Evolutionary conservation across 2,329 filamentous ascomycete genomes (phyloP).

Genomic region (Fusarium sp.): DNA sequence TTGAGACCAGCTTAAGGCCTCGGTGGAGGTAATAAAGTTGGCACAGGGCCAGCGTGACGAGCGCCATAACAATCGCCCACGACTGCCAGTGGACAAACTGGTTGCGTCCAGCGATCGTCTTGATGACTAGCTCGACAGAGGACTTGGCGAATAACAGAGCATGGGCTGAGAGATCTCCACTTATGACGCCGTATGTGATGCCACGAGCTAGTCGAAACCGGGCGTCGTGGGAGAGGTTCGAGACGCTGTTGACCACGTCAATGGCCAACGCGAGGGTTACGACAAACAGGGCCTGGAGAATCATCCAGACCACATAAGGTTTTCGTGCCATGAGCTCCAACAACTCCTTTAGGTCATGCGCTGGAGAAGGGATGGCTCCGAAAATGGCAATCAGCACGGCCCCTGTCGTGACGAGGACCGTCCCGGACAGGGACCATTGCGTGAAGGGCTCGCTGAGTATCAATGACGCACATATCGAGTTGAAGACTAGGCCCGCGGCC

Average conservation of each 20-base stretch:
- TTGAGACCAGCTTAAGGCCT: constrained; percentile 92
- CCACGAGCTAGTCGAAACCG: constrained; percentile 79
- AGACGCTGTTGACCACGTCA: constrained; percentile 62
- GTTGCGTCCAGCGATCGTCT: constrained; percentile 84
- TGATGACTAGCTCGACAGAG: constrained; percentile 90
- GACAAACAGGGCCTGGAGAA: constrained; percentile 76
- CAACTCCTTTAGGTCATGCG: constrained; percentile 84
- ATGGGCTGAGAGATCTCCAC: constrained; percentile 92
- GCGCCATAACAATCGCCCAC: constrained; percentile 85
- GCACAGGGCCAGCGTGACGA: constrained; percentile 81
- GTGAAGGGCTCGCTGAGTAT: constrained; percentile 95
- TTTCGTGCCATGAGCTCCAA: constrained; percentile 74
- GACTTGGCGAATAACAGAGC: constrained; percentile 94
- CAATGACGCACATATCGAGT: constrained; percentile 94
- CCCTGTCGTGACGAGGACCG: constrained; percentile 82
- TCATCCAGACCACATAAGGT: constrained; percentile 89
- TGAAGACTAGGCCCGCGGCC: constrained; percentile 96
- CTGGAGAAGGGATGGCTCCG: constrained; percentile 90
- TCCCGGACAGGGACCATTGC: constrained; percentile 88
- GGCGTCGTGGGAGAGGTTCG: constrained; percentile 64
- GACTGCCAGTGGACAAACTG: constrained; percentile 96
- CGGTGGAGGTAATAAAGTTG: constrained; percentile 96
- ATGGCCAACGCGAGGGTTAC: constrained; percentile 69
- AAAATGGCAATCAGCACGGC: constrained; percentile 94
- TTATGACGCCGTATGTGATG: constrained; percentile 86